A percentile compares a stretch with the other conserved stretches of the same genome.
phyloP scores from a whole-genome alignment of 306 rosid genomes.

The Fragaria ananassa region DNA sequence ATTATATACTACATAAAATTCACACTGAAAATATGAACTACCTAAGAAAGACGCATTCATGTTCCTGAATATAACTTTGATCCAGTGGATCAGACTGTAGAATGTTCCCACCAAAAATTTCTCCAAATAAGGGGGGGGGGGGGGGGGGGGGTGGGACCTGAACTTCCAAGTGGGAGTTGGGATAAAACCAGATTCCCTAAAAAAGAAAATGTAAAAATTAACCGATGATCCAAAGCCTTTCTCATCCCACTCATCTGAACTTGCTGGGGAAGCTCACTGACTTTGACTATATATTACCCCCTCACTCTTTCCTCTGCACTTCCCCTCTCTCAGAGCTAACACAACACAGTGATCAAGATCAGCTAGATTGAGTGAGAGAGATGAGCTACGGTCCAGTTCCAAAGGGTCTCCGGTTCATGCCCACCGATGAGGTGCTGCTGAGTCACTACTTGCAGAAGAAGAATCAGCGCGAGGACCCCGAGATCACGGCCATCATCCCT shows the following conservation, averaged over 20 bases:
- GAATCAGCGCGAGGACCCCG: slow-evolving; percentile 13
- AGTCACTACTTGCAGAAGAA: slow-evolving; percentile 38
- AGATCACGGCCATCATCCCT: slow-evolving; percentile 22
- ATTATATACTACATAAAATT: no score
- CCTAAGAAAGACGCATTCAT: no score
- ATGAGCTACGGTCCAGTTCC: background rate
- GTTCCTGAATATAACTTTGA: no score
- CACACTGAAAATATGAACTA: no score
- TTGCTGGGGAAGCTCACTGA: background rate
- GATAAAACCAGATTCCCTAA: background rate
- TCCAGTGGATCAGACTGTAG: no score
- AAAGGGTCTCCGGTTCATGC: slow-evolving; percentile 49
- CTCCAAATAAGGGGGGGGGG: no score
- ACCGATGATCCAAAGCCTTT: no score
- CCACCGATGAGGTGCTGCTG: slow-evolving; percentile 59
- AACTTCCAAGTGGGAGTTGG: background rate
- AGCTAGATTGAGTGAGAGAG: background rate
- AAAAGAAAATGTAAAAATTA: background rate
- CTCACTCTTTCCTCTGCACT: slow-evolving; percentile 3
- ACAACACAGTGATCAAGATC: background rate
- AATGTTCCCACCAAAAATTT: no score
- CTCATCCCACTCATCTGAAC: background rate
- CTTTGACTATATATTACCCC: background rate
- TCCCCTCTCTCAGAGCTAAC: background rate
- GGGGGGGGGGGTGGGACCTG: background rate